A percentile compares a stretch with the other conserved stretches of the same genome.
These are phyloP conservation scores for Urtica urens DNA, from an alignment of 306 rosid genomes.

Conservation along the genomic window DNA sequence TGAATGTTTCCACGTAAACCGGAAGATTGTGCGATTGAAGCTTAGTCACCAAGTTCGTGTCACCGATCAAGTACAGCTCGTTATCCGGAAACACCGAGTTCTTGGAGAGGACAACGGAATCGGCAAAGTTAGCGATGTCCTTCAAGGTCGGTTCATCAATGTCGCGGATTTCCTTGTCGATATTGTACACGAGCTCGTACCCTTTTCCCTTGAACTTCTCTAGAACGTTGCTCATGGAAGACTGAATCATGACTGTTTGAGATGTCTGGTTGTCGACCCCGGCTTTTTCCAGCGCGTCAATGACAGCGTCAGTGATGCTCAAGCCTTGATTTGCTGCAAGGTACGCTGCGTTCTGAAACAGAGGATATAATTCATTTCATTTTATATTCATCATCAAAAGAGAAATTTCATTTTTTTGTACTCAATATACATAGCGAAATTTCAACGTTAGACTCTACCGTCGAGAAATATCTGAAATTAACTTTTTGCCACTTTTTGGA, in stretches of 20 bases:
- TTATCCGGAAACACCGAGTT: constrained; percentile 34
- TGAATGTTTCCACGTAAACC: constrained; percentile 66
- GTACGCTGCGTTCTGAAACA: constrained; percentile 69
- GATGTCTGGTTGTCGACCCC: constrained; percentile 45
- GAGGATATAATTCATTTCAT: constrained; percentile 9
- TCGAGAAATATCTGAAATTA: no score
- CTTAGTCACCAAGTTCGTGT: constrained; percentile 27
- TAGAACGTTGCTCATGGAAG: constrained; percentile 63
- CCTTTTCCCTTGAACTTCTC: constrained; percentile 41
- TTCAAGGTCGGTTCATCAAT: constrained; percentile 26
- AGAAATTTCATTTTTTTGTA: no score
- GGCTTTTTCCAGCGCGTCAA: constrained; percentile 44
- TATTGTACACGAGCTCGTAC: constrained; percentile 57
- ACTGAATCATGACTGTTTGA: constrained; percentile 61
- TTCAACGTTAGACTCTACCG: no score
- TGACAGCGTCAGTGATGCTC: constrained; percentile 45
- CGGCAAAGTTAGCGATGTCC: constrained; percentile 60
- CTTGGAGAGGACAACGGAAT: constrained; percentile 56
- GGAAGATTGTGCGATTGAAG: constrained; percentile 40
- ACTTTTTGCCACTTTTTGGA: no score
- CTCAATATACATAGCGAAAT: no score
- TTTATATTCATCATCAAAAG: no score
- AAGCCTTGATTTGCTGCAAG: constrained; percentile 42
- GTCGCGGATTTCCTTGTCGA: constrained; percentile 43
- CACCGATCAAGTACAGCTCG: constrained; percentile 9